These are phyloP conservation scores for Colletotrichum trifolii DNA, from an alignment of 2,329 filamentous ascomycete species.

Conservation along the genomic window DNA sequence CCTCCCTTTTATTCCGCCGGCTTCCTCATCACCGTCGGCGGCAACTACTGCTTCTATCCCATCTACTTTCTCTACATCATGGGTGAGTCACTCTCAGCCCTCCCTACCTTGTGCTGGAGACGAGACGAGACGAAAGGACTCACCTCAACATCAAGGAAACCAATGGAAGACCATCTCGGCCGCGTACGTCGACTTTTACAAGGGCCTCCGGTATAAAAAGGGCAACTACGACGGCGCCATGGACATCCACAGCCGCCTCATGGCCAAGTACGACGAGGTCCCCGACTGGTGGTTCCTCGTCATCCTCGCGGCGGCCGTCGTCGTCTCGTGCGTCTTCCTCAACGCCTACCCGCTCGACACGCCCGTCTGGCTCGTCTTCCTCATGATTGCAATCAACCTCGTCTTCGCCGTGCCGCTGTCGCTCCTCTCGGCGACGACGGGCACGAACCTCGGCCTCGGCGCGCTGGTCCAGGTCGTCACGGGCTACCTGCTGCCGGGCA, in stretches of 20 bases:
- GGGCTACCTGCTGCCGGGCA: slow-evolving; percentile 54
- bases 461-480: slow-evolving; percentile 56
- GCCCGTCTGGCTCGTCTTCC: slow-evolving; percentile 45
- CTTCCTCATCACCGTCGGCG: slow-evolving; percentile 53
- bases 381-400: slow-evolving; percentile 49
- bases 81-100: slow-evolving; percentile 3
- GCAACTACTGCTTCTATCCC: slow-evolving; percentile 57
- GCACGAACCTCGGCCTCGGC: slow-evolving; percentile 55
- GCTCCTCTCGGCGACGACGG: slow-evolving; percentile 57
- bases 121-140: neutral
- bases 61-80: slow-evolving; percentile 57
- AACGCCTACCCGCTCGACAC: slow-evolving; percentile 43
- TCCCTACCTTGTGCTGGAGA: rapidly evolving
- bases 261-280: slow-evolving; percentile 57
- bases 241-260: slow-evolving; percentile 55
- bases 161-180: slow-evolving; percentile 51
- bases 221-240: slow-evolving; percentile 55
- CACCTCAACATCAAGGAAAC: slow-evolving; percentile 40
- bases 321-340: slow-evolving; percentile 48
- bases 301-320: slow-evolving; percentile 48
- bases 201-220: slow-evolving; percentile 50
- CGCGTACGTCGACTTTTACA: slow-evolving; percentile 53
- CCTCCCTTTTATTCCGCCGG: slow-evolving; percentile 57
- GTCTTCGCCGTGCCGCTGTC: slow-evolving; percentile 56
- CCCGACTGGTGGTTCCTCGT: slow-evolving; percentile 62